phyloP scores from a whole-genome alignment of 192 early-diverging fungal genomes.

The Podila minutissima region DNA sequence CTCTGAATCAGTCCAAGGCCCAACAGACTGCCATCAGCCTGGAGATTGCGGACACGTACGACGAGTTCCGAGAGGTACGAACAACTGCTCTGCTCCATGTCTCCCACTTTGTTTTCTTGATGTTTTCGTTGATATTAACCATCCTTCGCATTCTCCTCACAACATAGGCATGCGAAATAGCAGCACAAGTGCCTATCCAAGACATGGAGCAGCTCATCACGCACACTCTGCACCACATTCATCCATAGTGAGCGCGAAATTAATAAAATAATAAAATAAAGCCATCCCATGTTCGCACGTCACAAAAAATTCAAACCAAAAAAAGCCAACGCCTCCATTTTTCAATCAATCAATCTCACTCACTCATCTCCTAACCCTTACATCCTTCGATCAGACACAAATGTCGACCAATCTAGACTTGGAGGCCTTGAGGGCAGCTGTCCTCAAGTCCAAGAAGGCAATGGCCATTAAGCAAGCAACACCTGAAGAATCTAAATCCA shows the following conservation, averaged over 20 bases:
- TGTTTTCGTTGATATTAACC: neutral
- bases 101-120: neutral
- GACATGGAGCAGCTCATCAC: conserved; percentile 24
- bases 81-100: neutral
- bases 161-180: conserved; percentile 18
- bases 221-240: conserved; percentile 4
- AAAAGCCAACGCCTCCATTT: neutral
- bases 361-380: neutral
- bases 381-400: neutral
- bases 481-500: too few relatives aligned
- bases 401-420: conserved; percentile 18
- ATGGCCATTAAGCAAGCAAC: neutral
- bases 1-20: conserved; percentile 33
- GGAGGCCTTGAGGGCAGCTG: conserved; percentile 27
- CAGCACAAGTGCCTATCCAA: conserved; percentile 21
- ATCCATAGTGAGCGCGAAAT: neutral
- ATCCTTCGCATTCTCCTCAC: neutral
- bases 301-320: neutral
- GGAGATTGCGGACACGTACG: conserved; percentile 30
- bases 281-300: too few relatives aligned
- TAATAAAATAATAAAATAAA: too few relatives aligned
- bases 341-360: neutral
- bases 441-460: conserved; percentile 25
- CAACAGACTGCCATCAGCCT: conserved; percentile 26
- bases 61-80: conserved; percentile 39